Conservation (phyloP, 129 eudicot species). For the Gnaphalium uliginosum region DNA sequence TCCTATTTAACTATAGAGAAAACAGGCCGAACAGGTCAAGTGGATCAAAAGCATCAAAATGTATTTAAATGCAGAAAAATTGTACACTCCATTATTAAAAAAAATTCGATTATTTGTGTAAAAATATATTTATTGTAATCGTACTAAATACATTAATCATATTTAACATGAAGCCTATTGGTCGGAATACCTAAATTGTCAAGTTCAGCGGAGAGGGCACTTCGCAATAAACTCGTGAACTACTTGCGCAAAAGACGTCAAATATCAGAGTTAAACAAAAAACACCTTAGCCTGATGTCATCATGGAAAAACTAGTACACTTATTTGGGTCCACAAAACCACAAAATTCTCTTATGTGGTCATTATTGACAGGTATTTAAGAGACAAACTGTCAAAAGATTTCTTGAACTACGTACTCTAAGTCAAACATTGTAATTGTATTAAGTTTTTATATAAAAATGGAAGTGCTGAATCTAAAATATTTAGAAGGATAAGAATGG, state of each 20-base stretch:
- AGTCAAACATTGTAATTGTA: background rate
- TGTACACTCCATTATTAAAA: background rate
- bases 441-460: too few species aligned
- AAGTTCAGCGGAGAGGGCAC: background rate
- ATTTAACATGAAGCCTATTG: too few species aligned
- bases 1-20: background rate
- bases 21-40: background rate
- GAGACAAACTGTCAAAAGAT: background rate
- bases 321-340: slow-evolving; percentile 25
- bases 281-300: background rate
- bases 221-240: background rate
- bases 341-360: slow-evolving; percentile 9
- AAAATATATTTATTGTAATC: background rate
- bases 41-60: background rate
- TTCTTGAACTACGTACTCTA: background rate
- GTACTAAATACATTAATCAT: background rate
- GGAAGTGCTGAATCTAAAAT: too few species aligned
- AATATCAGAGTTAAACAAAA: background rate
- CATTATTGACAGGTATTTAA: slow-evolving; percentile 2
- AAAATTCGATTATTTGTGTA: background rate
- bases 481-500: background rate
- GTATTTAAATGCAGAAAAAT: background rate
- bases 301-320: background rate
- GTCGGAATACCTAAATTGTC: too few species aligned
- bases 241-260: background rate